Percentiles rank a stretch among this genome's conserved stretches.
phyloP scores from a whole-genome alignment of 2,329 filamentous ascomycete genomes.

The Sphaerulina vaccinii region DNA sequence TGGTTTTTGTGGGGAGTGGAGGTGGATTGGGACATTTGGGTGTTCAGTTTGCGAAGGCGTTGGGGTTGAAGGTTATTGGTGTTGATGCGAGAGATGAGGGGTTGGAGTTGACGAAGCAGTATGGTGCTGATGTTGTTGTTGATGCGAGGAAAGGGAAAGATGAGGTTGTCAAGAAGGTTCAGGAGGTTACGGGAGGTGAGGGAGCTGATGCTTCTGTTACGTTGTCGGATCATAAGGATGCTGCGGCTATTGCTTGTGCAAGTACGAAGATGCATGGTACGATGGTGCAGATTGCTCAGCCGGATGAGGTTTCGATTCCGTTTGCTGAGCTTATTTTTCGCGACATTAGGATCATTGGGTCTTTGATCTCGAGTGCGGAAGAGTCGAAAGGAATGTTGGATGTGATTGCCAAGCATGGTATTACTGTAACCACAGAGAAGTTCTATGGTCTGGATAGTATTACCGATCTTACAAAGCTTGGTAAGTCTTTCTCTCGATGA shows the following conservation, averaged over 20 bases:
- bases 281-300: slow-evolving; percentile 60
- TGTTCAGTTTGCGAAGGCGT: slow-evolving; percentile 51
- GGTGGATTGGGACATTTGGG: slow-evolving; percentile 57
- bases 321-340: slow-evolving; percentile 54
- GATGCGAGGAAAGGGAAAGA: slow-evolving; percentile 53
- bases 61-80: slow-evolving; percentile 54
- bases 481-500: slow-evolving; percentile 1
- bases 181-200: slow-evolving; percentile 48
- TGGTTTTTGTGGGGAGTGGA: slow-evolving; percentile 48
- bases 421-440: slow-evolving; percentile 52
- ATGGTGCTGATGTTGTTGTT: slow-evolving; percentile 53
- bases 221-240: slow-evolving; percentile 52
- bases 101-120: slow-evolving; percentile 47
- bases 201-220: slow-evolving; percentile 56
- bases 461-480: slow-evolving; percentile 47
- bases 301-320: slow-evolving; percentile 40
- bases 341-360: slow-evolving; percentile 52
- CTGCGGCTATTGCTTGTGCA: slow-evolving; percentile 54
- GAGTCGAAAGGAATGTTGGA: slow-evolving; percentile 39
- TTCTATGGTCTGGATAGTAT: slow-evolving; percentile 56
- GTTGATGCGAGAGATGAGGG: slow-evolving; percentile 57
- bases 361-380: slow-evolving; percentile 36
- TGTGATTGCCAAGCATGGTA: slow-evolving; percentile 39
- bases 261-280: slow-evolving; percentile 60
- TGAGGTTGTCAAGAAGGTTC: slow-evolving; percentile 49